Evolutionary conservation across 495 filamentous ascomycete genomes (phyloP).

Genomic region (Xylaria longipes): DNA sequence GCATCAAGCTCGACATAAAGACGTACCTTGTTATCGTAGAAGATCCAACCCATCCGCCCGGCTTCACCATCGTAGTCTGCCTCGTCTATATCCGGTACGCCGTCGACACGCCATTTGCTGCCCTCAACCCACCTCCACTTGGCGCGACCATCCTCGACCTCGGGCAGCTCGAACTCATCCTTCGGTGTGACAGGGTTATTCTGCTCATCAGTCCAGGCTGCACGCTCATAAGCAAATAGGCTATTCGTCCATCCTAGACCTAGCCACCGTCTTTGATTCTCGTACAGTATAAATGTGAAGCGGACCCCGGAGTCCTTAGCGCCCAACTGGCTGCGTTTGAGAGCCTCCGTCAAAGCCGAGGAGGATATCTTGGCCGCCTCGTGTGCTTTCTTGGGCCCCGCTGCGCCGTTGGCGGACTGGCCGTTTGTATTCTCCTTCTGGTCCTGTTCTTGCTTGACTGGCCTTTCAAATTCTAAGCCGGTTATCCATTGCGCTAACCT

Average conservation of each 20-base stretch:
- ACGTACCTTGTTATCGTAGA: slow-evolving; percentile 94
- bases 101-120: slow-evolving; percentile 88
- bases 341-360: slow-evolving; percentile 39
- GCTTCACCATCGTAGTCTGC: slow-evolving; percentile 61
- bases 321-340: slow-evolving; percentile 38
- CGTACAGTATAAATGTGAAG: slow-evolving; percentile 95
- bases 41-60: slow-evolving; percentile 84
- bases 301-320: slow-evolving; percentile 74
- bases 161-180: slow-evolving; percentile 84
- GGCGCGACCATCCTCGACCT: slow-evolving; percentile 76
- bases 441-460: slow-evolving; percentile 40
- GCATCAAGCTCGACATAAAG: not conserved
- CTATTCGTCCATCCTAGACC: slow-evolving; percentile 94
- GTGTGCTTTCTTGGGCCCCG: slow-evolving; percentile 30
- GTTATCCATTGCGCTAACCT: slow-evolving; percentile 71
- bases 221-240: slow-evolving; percentile 85
- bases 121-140: slow-evolving; percentile 89
- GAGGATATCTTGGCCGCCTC: slow-evolving; percentile 33
- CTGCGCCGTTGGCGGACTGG: slow-evolving; percentile 20
- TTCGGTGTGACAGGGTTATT: slow-evolving; percentile 78
- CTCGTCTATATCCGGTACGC: slow-evolving; percentile 60
- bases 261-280: slow-evolving; percentile 96
- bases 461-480: slow-evolving; percentile 71
- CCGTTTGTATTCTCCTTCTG: slow-evolving; percentile 31
- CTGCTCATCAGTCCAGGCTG: slow-evolving; percentile 95